Base-by-base conservation (phyloP, 495 filamentous ascomycete genomes). In the Cairneyella variabilis region DNA sequence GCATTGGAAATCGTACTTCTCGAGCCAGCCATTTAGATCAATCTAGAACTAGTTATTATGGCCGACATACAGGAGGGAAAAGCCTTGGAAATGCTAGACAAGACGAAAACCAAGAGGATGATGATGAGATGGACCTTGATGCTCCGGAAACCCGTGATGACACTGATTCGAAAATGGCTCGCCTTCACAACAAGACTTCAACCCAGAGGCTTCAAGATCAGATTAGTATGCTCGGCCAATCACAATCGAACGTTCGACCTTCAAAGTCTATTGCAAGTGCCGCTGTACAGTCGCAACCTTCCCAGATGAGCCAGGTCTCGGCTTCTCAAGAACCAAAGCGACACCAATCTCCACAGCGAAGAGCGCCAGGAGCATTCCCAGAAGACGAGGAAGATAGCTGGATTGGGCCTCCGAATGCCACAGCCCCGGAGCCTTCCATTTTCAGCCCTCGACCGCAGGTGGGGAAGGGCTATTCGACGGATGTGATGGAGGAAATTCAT, bases 181-280 rank as follows among this genome's bases (percentile, higher is more conserved):
- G 76, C 55, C 56, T 81, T 5, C 89, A 95, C 66, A 90, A 81
- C 69, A 95, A 93, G 63, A 91, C 89, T 6, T 91, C 91, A 3
- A 97, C 93, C 2, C 90, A 97, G 64, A 77, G 86, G 9, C 75
- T 98, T 16, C 88, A 95, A 53, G 95, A 97, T 54, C 87, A 89
- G 59, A 96, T 98, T 60, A 92, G 84, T 63, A 90, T 92, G 82
- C 78, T 98, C 17, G 91, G 91, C 20, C 88, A 97, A 65, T 76
- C 82, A 1, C 87, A 90, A 60, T 73, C 85, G 3, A 68, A 57
- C 41, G 66, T 61, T 39, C 74, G 84, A 26, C 75, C 80, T 2
- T 88, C 84, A 3, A 92, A 91, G 61, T 85, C 84, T 10, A 83
- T 90, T 23, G 59, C 58, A 28, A 73, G 76, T 36, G 44, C 67